Evolutionary conservation across 176 grass and related monocot species (phyloP).

Genomic region (maize (Zea mays)): DNA sequence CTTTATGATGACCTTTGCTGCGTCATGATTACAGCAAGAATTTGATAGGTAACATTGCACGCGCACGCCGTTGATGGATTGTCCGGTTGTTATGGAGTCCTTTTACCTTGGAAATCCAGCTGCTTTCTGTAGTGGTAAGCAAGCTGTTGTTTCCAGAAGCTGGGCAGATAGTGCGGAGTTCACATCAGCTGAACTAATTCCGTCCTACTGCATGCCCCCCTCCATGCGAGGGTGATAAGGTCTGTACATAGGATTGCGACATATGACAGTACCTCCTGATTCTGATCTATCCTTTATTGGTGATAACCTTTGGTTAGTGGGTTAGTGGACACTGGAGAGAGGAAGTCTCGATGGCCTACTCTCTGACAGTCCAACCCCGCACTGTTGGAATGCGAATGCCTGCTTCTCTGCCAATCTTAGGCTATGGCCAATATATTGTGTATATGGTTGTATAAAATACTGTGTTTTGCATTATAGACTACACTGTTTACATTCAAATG

Average conservation of each 20-base stretch:
- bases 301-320: constrained; percentile 27
- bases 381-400: constrained; percentile 5
- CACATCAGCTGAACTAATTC: constrained; percentile 36
- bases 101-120: constrained; percentile 36
- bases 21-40: constrained; percentile 30
- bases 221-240: constrained; percentile 18
- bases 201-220: neutral
- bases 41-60: constrained; percentile 1
- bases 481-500: too few relatives aligned
- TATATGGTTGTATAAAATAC: too few relatives aligned
- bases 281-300: constrained; percentile 26
- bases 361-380: constrained; percentile 22
- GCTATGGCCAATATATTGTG: too few relatives aligned
- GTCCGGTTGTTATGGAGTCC: neutral
- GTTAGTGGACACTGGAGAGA: neutral
- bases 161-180: constrained; percentile 30
- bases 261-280: constrained; percentile 9
- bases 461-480: too few relatives aligned
- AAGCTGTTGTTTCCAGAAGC: constrained; percentile 18
- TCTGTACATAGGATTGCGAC: constrained; percentile 30
- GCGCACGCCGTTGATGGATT: constrained; percentile 13
- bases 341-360: neutral
- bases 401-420: neutral
- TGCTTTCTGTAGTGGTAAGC: constrained; percentile 8
- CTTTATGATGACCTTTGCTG: constrained; percentile 41